phyloP scores from a whole-genome alignment of 441 rosid genomes.

The Metrosideros polymorpha region DNA sequence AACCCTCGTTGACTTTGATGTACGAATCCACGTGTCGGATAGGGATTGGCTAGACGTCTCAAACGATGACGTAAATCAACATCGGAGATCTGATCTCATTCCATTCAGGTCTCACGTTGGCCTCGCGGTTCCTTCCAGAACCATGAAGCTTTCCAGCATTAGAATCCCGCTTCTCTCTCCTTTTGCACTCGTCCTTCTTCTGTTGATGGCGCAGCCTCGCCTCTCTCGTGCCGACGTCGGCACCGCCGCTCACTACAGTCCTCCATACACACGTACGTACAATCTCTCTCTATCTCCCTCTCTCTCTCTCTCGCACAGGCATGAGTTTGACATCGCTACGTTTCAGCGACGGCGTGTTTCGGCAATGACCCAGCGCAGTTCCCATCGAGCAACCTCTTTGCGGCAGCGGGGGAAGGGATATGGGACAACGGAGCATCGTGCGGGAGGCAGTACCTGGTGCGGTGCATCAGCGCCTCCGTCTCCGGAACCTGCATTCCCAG shows the following conservation, averaged over 20 bases:
- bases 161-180: neutral
- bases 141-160: neutral
- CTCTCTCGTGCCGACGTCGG: neutral
- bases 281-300: neutral
- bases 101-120: neutral
- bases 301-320: neutral
- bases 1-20: neutral
- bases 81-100: neutral
- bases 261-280: neutral
- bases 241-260: neutral
- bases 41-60: too few species aligned
- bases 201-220: neutral
- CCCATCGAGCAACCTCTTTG: constrained; percentile 41
- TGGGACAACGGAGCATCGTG: constrained; percentile 70
- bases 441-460: constrained; percentile 36
- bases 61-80: neutral
- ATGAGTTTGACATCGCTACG: neutral
- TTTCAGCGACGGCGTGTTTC: constrained; percentile 40
- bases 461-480: constrained; percentile 37
- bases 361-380: constrained; percentile 29
- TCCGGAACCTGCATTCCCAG: constrained; percentile 20
- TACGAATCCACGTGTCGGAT: neutral
- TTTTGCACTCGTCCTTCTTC: neutral
- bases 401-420: constrained; percentile 44
- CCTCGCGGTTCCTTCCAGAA: neutral